Percentiles rank a stretch among this genome's conserved stretches.
Conservation (phyloP, 495 filamentous ascomycete species). For the Hypoxylon lienhwacheense region DNA sequence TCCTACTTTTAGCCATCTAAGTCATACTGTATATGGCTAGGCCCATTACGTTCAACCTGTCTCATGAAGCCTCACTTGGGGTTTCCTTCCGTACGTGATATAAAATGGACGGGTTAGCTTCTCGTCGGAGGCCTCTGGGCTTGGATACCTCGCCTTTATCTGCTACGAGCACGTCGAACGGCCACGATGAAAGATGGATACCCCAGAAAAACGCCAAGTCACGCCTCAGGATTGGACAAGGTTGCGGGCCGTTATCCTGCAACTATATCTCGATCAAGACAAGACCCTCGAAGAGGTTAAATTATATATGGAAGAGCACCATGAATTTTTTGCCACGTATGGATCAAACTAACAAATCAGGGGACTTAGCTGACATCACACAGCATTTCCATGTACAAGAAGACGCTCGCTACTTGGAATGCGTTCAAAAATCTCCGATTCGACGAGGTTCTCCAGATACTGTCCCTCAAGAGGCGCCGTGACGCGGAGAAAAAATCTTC, state of each 20-base stretch:
- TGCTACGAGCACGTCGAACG: too few relatives aligned
- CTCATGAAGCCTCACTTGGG: constrained; percentile 12
- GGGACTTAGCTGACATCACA: constrained; percentile 14
- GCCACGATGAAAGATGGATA: constrained; percentile 29
- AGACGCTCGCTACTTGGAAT: constrained; percentile 37
- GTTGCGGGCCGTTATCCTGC: constrained; percentile 32
- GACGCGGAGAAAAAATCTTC: constrained; percentile 33
- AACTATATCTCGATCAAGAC: constrained; percentile 38
- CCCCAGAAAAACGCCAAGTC: constrained; percentile 28
- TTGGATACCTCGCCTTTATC: neutral
- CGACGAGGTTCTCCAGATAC: constrained; percentile 40
- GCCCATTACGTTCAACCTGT: constrained; percentile 5
- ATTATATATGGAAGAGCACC: constrained; percentile 36
- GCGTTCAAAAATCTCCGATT: constrained; percentile 40
- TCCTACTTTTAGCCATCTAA: constrained; percentile 26
- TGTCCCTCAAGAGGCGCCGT: constrained; percentile 34
- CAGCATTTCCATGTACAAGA: constrained; percentile 41
- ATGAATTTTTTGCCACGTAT: constrained; percentile 40
- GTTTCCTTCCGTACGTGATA: neutral
- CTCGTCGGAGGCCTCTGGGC: constrained; percentile 26
- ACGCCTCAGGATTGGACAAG: constrained; percentile 36
- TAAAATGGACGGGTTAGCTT: constrained; percentile 16
- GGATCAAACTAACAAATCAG: constrained; percentile 1
- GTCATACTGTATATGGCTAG: constrained; percentile 9
- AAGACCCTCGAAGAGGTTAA: constrained; percentile 40